Evolutionary conservation across 176 grass and related monocot genomes (phyloP).

Genomic region (Rhipidocladum racemiflorum): DNA sequence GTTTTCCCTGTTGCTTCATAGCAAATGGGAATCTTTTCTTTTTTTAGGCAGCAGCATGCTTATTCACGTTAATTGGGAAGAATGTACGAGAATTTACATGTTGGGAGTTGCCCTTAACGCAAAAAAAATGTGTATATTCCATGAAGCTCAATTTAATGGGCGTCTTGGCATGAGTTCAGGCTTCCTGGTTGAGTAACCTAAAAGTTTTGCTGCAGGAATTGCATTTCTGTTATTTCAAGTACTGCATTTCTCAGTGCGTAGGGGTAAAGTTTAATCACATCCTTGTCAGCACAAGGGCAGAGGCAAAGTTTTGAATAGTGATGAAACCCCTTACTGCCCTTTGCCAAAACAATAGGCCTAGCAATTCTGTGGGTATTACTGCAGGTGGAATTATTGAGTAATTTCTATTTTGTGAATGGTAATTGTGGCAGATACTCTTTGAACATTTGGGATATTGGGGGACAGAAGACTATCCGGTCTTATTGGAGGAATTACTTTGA

Average conservation of each 20-base stretch:
- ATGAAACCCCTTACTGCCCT: not conserved
- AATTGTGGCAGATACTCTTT: constrained; percentile 61
- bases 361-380: not conserved
- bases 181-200: not conserved
- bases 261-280: not conserved
- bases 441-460: constrained; percentile 92
- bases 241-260: not conserved
- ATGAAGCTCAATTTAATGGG: not conserved
- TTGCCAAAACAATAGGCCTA: not conserved
- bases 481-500: constrained; percentile 99
- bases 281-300: not conserved
- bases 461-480: constrained; percentile 88
- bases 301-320: not conserved
- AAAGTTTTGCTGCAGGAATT: not conserved
- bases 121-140: not conserved
- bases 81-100: not conserved
- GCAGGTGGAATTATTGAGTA: not conserved
- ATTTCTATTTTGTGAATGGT: not conserved
- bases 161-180: not conserved
- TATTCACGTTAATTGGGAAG: not conserved
- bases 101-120: not conserved
- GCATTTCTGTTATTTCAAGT: not conserved
- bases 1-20: constrained; percentile 14
- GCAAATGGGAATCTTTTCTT: not conserved
- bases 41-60: no score